phyloP scores from a whole-genome alignment of 345 rosid genomes.

The Citrus sp. region DNA sequence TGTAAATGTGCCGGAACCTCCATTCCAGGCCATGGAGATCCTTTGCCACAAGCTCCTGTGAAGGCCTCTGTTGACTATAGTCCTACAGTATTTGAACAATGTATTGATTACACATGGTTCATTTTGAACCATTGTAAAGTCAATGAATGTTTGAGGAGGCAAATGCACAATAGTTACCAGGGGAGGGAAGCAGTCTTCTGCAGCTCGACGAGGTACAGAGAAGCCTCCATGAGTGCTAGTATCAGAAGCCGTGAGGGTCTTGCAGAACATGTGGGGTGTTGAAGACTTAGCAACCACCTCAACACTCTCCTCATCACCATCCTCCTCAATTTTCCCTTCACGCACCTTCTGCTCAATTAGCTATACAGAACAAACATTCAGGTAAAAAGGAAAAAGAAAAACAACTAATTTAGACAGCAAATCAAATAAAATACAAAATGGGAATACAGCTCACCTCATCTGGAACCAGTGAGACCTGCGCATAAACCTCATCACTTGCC shows the following conservation, averaged over 20 bases:
- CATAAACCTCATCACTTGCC: conserved; percentile 84
- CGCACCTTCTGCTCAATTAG: conserved; percentile 53
- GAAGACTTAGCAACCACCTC: conserved; percentile 59
- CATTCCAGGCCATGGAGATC: conserved; percentile 97
- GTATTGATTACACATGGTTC: neutral
- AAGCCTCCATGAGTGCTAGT: conserved; percentile 99
- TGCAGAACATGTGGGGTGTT: conserved; percentile 96
- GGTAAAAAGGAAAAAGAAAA: neutral
- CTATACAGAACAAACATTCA: conserved; percentile 21
- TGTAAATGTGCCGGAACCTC: conserved; percentile 92
- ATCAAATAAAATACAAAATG: conserved; percentile 8
- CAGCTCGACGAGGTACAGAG: conserved; percentile 98
- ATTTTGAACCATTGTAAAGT: neutral
- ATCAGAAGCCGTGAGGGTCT: conserved; percentile 98
- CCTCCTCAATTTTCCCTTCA: conserved; percentile 46
- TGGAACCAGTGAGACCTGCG: conserved; percentile 82
- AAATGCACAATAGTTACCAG: conserved; percentile 46
- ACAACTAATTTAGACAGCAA: neutral
- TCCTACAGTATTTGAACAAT: conserved; percentile 45
- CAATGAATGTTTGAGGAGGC: neutral
- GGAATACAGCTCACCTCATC: conserved; percentile 61
- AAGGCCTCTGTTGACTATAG: conserved; percentile 91
- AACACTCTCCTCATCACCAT: conserved; percentile 64
- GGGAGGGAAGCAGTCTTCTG: conserved; percentile 99
- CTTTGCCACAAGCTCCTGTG: conserved; percentile 95